A percentile compares a stretch with the other conserved stretches of the same genome.
Conservation (phyloP, 1,284 basidiomycete species). For the Tilletiopsis washingtonensis region DNA sequence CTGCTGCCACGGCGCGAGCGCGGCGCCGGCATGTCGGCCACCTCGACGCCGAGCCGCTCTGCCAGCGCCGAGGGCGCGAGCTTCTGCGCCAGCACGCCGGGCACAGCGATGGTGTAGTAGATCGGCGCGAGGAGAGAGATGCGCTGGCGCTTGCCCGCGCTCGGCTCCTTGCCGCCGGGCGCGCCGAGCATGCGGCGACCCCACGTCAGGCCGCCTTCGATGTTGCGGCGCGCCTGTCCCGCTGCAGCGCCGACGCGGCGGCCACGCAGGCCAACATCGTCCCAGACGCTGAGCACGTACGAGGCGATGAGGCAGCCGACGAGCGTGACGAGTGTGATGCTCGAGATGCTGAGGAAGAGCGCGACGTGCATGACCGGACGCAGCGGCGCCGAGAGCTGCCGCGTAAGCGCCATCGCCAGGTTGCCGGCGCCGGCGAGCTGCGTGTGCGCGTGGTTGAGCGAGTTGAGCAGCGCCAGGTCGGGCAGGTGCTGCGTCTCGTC, state of each 20-base stretch:
- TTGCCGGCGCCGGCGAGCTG: constrained; percentile 29
- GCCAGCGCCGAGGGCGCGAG: neutral
- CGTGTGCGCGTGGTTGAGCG: constrained; percentile 28
- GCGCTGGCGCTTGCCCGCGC: neutral
- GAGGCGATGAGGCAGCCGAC: constrained; percentile 25
- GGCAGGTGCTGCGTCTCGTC: constrained; percentile 4
- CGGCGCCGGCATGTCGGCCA: neutral
- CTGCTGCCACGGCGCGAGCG: neutral
- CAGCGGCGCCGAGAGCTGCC: constrained; percentile 29
- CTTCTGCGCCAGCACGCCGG: neutral
- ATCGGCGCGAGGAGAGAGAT: neutral
- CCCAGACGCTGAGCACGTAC: constrained; percentile 33
- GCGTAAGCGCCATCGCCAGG: constrained; percentile 28
- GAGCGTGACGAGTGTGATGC: constrained; percentile 25
- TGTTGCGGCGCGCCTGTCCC: constrained; percentile 12
- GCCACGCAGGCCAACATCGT: constrained; percentile 22
- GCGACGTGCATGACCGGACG: constrained; percentile 31
- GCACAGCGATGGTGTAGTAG: neutral
- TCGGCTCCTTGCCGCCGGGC: neutral
- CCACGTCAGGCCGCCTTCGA: constrained; percentile 22
- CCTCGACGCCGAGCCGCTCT: neutral
- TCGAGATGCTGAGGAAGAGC: constrained; percentile 32
- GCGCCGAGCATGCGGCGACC: constrained; percentile 17
- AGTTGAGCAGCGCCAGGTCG: constrained; percentile 21
- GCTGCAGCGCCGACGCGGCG: constrained; percentile 15